These are phyloP conservation scores for Chenopodium berlandieri DNA, from an alignment of 148 eudicot species.

Conservation along the genomic window DNA sequence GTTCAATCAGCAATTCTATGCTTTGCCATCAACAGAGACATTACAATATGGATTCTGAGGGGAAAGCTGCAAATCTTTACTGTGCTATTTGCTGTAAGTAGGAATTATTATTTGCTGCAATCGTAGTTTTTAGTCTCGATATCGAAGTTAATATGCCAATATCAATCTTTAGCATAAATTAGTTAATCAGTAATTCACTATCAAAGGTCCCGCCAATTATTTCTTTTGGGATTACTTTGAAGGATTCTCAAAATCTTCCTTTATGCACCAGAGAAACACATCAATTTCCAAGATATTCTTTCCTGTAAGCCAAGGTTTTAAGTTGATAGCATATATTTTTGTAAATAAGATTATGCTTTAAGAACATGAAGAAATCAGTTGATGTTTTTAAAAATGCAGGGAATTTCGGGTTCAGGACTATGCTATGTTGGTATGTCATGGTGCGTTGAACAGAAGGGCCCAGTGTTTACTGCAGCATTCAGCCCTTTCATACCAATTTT, in stretches of 20 bases:
- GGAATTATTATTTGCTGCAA: background rate
- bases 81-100: constrained; percentile 60
- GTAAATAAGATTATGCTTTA: background rate
- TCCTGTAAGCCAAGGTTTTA: background rate
- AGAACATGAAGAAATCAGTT: constrained; percentile 1
- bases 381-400: constrained; percentile 35
- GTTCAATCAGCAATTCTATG: constrained; percentile 50
- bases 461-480: constrained; percentile 74
- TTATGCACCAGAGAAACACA: constrained; percentile 4
- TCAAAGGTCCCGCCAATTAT: constrained; percentile 3
- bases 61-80: constrained; percentile 54
- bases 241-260: constrained; percentile 18
- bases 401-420: constrained; percentile 60
- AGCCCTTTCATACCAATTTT: constrained; percentile 57
- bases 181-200: background rate
- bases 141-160: background rate
- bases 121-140: background rate
- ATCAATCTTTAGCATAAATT: background rate
- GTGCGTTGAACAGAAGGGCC: constrained; percentile 73
- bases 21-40: constrained; percentile 39
- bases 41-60: constrained; percentile 51
- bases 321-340: background rate
- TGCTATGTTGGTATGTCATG: constrained; percentile 74
- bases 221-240: constrained; percentile 5
- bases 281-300: constrained; percentile 28